These are phyloP conservation scores for Ceratocystis lukuohia DNA, from an alignment of 2,329 filamentous ascomycete species.

Conservation along the genomic window DNA sequence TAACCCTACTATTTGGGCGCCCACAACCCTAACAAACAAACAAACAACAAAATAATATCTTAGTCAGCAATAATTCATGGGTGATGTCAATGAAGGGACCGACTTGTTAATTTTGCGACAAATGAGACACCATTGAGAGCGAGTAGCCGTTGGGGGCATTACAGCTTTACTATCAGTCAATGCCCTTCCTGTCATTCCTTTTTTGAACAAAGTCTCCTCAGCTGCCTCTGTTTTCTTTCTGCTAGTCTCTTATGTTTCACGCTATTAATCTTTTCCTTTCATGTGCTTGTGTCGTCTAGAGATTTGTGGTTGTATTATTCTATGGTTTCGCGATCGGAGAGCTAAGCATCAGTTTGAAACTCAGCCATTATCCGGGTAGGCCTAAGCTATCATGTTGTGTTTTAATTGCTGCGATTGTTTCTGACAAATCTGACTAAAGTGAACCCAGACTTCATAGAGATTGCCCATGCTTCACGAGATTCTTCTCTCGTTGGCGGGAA, in stretches of 20 bases:
- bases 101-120: neutral
- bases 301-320: conserved; percentile 18
- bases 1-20: neutral
- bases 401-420: neutral
- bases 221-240: neutral
- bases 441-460: neutral
- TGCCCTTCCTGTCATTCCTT: too few species aligned
- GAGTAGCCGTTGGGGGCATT: neutral
- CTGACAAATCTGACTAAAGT: neutral
- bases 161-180: neutral
- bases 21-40: neutral
- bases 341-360: conserved; percentile 12
- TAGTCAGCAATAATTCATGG: neutral
- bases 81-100: neutral
- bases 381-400: neutral
- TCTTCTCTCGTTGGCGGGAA: conserved; percentile 86
- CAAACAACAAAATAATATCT: neutral
- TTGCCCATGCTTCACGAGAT: conserved; percentile 87
- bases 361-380: conserved; percentile 12
- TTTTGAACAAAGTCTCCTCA: too few species aligned
- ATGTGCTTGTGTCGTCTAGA: conserved; percentile 19
- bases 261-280: neutral
- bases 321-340: conserved; percentile 17
- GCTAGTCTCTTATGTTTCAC: neutral
- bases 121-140: neutral